Conservation (phyloP, 805 yeast species). For the Candida sithepensis region DNA sequence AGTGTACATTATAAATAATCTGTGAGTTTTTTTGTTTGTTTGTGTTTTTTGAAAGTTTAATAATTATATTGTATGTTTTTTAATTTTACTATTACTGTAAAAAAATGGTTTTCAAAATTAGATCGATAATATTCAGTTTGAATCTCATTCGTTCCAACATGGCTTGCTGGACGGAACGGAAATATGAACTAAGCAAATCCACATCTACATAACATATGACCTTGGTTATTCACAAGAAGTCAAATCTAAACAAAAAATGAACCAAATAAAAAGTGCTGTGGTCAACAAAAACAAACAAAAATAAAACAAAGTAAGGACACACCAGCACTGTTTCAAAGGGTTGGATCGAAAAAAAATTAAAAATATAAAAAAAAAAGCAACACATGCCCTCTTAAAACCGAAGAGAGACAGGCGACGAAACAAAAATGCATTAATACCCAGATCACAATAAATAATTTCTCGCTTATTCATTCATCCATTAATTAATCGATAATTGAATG, state of each 20-base stretch:
- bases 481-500: neutral
- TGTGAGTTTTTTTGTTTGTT: conserved; percentile 1
- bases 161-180: neutral
- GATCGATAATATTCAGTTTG: neutral
- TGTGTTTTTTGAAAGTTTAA: neutral
- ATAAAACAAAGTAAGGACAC: neutral
- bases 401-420: neutral
- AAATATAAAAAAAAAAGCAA: neutral
- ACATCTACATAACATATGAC: neutral
- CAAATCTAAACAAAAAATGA: neutral
- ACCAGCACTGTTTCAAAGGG: neutral
- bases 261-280: neutral
- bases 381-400: neutral
- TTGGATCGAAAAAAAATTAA: neutral
- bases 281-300: neutral
- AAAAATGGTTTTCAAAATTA: neutral
- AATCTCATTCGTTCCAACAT: neutral
- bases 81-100: neutral
- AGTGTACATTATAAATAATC: neutral
- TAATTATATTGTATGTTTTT: neutral
- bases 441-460: neutral
- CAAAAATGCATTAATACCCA: neutral
- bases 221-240: neutral
- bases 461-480: neutral
- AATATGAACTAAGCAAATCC: neutral